These are phyloP conservation scores for Rauvolfia tetraphylla DNA, from an alignment of 257 asterid genomes.

Conservation along the genomic window DNA sequence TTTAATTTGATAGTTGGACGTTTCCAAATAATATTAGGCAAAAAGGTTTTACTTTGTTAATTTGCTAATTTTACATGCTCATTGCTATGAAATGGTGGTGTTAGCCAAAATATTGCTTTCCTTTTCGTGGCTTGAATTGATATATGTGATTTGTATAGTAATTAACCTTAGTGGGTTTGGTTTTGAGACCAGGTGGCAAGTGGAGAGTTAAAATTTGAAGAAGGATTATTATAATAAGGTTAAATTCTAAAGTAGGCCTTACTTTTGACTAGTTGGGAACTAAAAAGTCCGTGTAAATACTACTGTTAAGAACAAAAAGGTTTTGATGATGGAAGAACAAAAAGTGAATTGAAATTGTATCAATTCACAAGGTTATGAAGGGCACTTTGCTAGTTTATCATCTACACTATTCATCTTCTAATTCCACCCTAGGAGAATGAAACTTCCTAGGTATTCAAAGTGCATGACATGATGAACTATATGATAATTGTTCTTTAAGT, in stretches of 20 bases:
- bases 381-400: not conserved
- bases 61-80: not conserved
- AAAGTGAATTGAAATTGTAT: not conserved
- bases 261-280: not conserved
- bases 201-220: not conserved
- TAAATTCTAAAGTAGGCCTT: not conserved
- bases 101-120: not conserved
- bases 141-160: not conserved
- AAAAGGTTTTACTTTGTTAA: not conserved
- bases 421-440: no score
- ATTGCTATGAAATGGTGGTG: not conserved
- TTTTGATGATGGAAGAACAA: not conserved
- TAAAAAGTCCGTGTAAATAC: not conserved
- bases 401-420: no score
- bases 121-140: not conserved
- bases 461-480: not conserved
- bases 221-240: not conserved
- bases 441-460: not conserved
- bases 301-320: not conserved
- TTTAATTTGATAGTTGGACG: not conserved
- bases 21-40: not conserved
- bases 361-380: not conserved
- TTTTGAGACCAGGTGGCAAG: constrained; percentile 14
- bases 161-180: constrained; percentile 17
- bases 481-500: not conserved